Evolutionary conservation across 2,329 filamentous ascomycete genomes (phyloP).

Genomic region (Penicillium nordicum): DNA sequence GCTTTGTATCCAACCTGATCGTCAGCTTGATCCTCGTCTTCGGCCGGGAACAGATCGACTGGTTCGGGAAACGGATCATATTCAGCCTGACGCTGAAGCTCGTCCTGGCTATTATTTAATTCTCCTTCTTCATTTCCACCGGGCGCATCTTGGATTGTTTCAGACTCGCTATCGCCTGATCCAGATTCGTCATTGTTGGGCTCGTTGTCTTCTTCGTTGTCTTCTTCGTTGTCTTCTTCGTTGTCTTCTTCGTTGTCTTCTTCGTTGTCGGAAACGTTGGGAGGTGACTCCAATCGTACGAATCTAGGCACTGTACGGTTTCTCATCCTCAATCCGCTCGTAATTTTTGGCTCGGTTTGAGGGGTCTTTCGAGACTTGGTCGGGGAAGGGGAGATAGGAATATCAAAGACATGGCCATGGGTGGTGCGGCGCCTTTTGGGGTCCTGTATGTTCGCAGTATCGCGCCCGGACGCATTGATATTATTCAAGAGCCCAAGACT

Average conservation of each 20-base stretch:
- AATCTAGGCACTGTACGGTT: not conserved
- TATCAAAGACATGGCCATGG: slow-evolving; percentile 4
- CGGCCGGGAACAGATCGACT: not conserved
- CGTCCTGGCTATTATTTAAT: not conserved
- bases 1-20: not conserved
- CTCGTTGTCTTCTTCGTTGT: not conserved
- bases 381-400: slow-evolving; percentile 9
- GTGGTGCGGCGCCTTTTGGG: slow-evolving; percentile 5
- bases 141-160: not conserved
- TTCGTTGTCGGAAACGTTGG: not conserved
- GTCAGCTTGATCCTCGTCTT: not conserved
- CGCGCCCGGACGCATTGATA: not conserved
- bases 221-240: too few species aligned
- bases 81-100: not conserved
- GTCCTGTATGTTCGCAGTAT: not conserved
- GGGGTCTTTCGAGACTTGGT: not conserved
- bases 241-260: not conserved
- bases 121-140: not conserved
- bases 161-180: not conserved
- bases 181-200: not conserved
- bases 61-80: not conserved
- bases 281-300: not conserved
- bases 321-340: not conserved
- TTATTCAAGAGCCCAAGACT: slow-evolving; percentile 11
- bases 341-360: slow-evolving; percentile 1